Base-by-base conservation (phyloP, 257 asterid species). In the Cinchona pubescens region DNA sequence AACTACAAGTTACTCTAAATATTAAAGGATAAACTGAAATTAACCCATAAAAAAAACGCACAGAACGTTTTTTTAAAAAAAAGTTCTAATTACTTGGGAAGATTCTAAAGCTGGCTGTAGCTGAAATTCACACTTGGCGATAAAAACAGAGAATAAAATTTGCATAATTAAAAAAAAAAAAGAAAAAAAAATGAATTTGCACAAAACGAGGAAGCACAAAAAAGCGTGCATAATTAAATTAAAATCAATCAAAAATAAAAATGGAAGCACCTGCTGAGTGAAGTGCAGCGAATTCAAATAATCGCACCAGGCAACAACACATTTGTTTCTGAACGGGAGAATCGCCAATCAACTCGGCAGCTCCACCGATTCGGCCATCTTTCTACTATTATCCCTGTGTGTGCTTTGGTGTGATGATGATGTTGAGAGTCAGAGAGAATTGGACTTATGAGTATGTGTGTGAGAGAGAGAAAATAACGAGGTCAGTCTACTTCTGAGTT, bases 261-360 rank as follows among this genome's bases (percentile, higher is more conserved):
- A 32, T 16, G 0, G 30, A 5, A 38, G 23, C 37, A 91, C 97
- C 99, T 95, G 97, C 98, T 91, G 29, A 96, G 88, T 27, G 98
- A 92, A 82, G 98, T 95, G 86, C 99, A 95, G 42, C 99, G 94
- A 81, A 95, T 92, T 67, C 98, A 92, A 82, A 95, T 92, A 30
- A 95, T 91, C 21, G 99, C 98, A 77, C 99, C 99, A 37, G 99
- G 99, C 70, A 95, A 87, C 78, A 95, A 81, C 14, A 95, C 99
- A n/a, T 73, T 95, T 92, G 88, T 95, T 95, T 75, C 97, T 87
- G 72, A 95, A 95, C 2, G 98, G 98, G 34, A 95, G 92, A 84
- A 95, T 92, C 35, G 98, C 98, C 71, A 95, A 88, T 73, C 99
- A 93, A 78, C 86, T 82, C 69, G 99, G 99, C 66, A 95, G 87